Base-by-base conservation (phyloP, 2,329 filamentous ascomycete species). In the Verticillium nubilum region DNA sequence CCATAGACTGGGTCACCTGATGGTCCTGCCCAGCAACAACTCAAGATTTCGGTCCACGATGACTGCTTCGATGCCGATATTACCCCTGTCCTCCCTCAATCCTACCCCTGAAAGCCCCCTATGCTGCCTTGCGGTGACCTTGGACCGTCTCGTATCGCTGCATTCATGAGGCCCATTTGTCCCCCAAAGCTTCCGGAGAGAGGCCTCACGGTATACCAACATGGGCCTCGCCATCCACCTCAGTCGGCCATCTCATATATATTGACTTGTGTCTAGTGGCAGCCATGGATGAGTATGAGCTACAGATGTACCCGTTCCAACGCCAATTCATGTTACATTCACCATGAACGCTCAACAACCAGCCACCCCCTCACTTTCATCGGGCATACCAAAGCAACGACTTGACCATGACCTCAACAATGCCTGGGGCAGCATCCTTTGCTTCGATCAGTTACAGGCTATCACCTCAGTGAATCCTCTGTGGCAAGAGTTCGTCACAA, bases 321-420 rank as follows among this genome's bases (percentile, higher is more conserved):
- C n/a, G n/a, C 33, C 3, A 17, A 37, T 2, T 3, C 17, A 1
- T 15, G 3, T 17, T 37, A 37, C 33, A 37, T 37, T 17, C 3
- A 35, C 31, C 12, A 17, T 17, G 52, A 28, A n/a, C 26, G 13
- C 4, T 28, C 52, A 15, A 28, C 52, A 28, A 9, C 52, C 25
- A 13, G 15, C 52, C 3, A 15, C 52, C 13, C 54, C 54, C 4
- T 15, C 54, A 26, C 54, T 56, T 4, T 35, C 54, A 13, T 4
- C 35, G 3, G 54, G 54, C 6, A 37, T 56, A 17, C 54, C 54
- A 10, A 56, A 47, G 54, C 54, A 56, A 28, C 33, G 54, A 10
- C 56, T 68, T 0, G 64, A 68, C 27, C 67, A 68, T 35, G 62
- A 68, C 28, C 64, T 68, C 31, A 66, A 68, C 25, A 67, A 62